Base-by-base conservation (phyloP, 225 moss, liverwort and hornwort species). In the Sphagnum contortum region DNA sequence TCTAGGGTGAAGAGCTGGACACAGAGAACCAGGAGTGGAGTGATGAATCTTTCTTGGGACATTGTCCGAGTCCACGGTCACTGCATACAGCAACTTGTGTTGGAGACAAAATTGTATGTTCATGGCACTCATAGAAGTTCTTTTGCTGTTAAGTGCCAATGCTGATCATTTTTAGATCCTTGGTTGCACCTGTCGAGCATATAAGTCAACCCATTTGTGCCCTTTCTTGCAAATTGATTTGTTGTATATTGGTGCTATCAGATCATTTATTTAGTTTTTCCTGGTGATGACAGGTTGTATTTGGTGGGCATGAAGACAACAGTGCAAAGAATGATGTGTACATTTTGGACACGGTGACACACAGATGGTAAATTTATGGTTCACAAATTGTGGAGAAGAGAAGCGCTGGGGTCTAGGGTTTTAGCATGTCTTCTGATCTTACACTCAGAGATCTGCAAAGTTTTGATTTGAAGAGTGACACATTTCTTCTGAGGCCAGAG, bases 11-110 rank as follows among this genome's bases (percentile, higher is more conserved):
- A 58, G 70, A 76, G 55, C 78, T 78, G 9, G 75, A 78, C 68
- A 70, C 70, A 12, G 59, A 70, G 12, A 76, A 70, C 62, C 70
- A 68, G 47, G 63, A 68, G 13, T 78, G 82, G 78, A 82, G 75
- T 65, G 68, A 62, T 53, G 73, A 72, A 48, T 59, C 65, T 13
- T 75, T 79, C 61, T 61, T 60, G 47, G 82, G 82, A 55, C 55
- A 70, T 48, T 65, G 59, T 48, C 79, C 75, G 44, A 48, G 72
- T 29, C 72, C 82, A 60, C 73, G 82, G 60, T 79, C 75, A 53
- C 73, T 75, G 60, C 82, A 82, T 48, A 76, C 82, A 57, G 78
- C 79, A 10, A 79, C 82, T 61, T 78, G 75, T 45, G 75, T 76
- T 49, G 71, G 68, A 64, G 73, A 75, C 70, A 82, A 69, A 82